phyloP scores from a whole-genome alignment of 768 basidiomycete genomes.

The Mycena haematopus region DNA sequence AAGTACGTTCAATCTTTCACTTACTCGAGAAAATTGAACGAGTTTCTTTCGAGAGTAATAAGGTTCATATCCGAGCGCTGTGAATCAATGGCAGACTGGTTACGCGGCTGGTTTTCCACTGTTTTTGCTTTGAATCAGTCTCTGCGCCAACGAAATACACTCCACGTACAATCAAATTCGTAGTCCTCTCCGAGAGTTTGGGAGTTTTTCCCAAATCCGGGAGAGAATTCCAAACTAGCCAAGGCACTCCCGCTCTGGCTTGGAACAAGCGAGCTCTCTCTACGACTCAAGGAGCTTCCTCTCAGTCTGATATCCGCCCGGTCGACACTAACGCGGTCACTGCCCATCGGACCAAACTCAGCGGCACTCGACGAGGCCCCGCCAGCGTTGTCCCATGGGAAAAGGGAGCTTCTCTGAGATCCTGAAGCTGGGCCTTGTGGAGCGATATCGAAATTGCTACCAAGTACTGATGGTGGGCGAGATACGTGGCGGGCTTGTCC shows the following conservation, averaged over 20 bases:
- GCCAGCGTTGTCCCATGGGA: slow-evolving; percentile 87
- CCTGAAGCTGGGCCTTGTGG: slow-evolving; percentile 46
- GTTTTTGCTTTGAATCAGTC: slow-evolving; percentile 19
- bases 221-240: slow-evolving; percentile 56
- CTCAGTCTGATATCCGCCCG: slow-evolving; percentile 59
- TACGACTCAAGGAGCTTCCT: slow-evolving; percentile 59
- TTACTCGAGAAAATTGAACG: slow-evolving; percentile 82
- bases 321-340: slow-evolving; percentile 56
- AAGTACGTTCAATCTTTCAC: slow-evolving; percentile 30
- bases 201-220: slow-evolving; percentile 46
- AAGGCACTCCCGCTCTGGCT: slow-evolving; percentile 53
- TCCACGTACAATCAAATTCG: slow-evolving; percentile 64
- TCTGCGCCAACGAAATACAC: neutral
- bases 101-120: slow-evolving; percentile 30
- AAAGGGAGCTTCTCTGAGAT: slow-evolving; percentile 74
- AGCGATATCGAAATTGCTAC: slow-evolving; percentile 53
- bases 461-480: slow-evolving; percentile 56
- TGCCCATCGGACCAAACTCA: slow-evolving; percentile 45
- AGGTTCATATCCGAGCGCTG: slow-evolving; percentile 63
- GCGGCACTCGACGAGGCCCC: slow-evolving; percentile 63
- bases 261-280: slow-evolving; percentile 61
- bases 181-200: slow-evolving; percentile 66
- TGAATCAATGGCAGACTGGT: slow-evolving; percentile 46
- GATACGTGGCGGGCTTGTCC: slow-evolving; percentile 83
- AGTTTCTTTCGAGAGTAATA: slow-evolving; percentile 73